Evolutionary conservation across 2,329 filamentous ascomycete species (phyloP), one percentile per base, ranked within the genome.

Genomic region (Aureobasidium sp.): DNA sequence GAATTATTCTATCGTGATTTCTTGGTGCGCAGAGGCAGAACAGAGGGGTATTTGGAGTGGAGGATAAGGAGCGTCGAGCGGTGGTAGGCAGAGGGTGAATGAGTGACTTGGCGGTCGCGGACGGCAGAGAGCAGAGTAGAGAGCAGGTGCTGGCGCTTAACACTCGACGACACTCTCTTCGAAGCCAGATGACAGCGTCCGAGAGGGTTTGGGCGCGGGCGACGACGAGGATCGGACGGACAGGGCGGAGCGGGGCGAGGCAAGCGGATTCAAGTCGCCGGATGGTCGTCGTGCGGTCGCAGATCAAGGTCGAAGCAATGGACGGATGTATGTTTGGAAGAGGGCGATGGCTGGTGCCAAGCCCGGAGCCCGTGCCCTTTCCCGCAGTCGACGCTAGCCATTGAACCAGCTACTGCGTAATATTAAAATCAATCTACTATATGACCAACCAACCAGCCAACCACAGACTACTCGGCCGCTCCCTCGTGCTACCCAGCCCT

Each of bases 131-230:
- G n/a, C n/a, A n/a, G n/a, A 30, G 27, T 30, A 12, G 10, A 19
- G 48, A 41, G 34, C 32, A 29, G 24, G 45, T 30, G 45, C 29
- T 41, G 48, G 48, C 48, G 48, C 48, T 51, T 51, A 51, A 51
- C 25, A 37, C 44, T 37, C 30, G 44, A 37, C 44, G n/a, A 27
- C 17, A 37, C 35, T 51, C 35, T 51, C 48, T 32, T n/a, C 24
- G 14, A 35, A 3, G 45, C 34, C 25, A 16, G 38, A 27, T 35
- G 19, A 24, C 6, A 3, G 37, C 14, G 48, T 16, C 25, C 17
- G 25, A 19, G 8, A 12, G 14, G 12, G 17, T 27, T 4, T 24
- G 32, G 32, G 32, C 34, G 34, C 34, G 17, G 45, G 16, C 44
- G 44, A 7, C 44, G 44, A 37, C 32, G 32, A 39, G 45, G 16